Percentiles rank a stretch among this genome's conserved stretches.
Conservation (phyloP, 371 early-diverging fungal genomes). For the Rhizopus delemar region DNA sequence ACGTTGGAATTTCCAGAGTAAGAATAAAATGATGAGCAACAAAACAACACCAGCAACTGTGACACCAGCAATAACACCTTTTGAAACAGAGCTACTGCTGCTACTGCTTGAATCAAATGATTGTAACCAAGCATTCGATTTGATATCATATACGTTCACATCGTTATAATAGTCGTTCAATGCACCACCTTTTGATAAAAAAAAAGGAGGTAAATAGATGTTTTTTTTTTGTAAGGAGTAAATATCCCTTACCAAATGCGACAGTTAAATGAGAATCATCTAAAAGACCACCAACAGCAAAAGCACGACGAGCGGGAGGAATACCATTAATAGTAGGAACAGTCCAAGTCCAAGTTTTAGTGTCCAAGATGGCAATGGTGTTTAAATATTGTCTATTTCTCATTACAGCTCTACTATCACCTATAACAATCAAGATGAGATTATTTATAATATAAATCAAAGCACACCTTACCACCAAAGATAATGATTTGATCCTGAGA, state of each 20-base stretch:
- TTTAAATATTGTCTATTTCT: conserved; percentile 33
- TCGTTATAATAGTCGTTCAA: conserved; percentile 44
- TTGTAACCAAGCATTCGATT: conserved; percentile 34
- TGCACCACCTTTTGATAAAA: conserved; percentile 25
- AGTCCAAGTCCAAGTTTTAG: conserved; percentile 47
- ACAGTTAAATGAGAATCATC: conserved; percentile 32
- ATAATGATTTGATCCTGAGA: conserved; percentile 40
- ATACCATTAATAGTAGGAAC: conserved; percentile 32
- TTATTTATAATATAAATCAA: not conserved
- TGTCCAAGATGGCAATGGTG: conserved; percentile 41
- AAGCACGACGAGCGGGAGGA: conserved; percentile 44
- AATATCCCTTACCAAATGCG: conserved; percentile 41
- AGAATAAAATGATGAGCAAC: conserved; percentile 33
- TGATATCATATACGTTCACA: conserved; percentile 40
- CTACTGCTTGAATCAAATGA: conserved; percentile 15
- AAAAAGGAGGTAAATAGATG: not conserved
- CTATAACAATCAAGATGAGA: conserved; percentile 19
- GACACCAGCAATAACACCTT: conserved; percentile 50
- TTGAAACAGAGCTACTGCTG: conserved; percentile 22
- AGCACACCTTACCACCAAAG: conserved; percentile 43
- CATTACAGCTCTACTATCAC: conserved; percentile 30
- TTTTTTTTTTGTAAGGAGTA: not conserved
- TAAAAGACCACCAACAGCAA: conserved; percentile 39
- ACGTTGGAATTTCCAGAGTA: conserved; percentile 47
- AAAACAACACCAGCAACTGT: conserved; percentile 38